phyloP scores from a whole-genome alignment of 1,284 basidiomycete genomes.

The Inonotus hispidus region DNA sequence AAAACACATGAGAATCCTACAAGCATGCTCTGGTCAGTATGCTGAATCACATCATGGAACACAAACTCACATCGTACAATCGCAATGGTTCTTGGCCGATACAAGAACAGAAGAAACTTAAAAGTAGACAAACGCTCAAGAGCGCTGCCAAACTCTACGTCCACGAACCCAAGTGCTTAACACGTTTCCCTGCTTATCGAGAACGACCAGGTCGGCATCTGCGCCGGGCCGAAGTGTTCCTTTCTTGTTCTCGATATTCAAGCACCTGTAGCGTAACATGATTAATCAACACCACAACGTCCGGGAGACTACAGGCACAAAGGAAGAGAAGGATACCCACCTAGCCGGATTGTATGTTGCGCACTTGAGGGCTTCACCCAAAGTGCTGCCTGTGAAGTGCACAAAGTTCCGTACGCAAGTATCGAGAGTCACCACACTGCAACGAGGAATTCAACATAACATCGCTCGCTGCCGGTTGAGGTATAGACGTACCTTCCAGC shows the following conservation, averaged over 20 bases:
- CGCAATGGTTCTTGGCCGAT: not conserved
- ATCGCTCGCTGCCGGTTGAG: not conserved
- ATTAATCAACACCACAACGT: not conserved
- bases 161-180: slow-evolving; percentile 80
- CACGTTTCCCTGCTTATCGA: slow-evolving; percentile 64
- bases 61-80: too few species aligned
- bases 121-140: not conserved
- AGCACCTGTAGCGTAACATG: slow-evolving; percentile 40
- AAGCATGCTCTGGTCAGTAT: not conserved
- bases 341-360: slow-evolving; percentile 80
- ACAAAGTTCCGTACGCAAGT: slow-evolving; percentile 83
- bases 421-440: slow-evolving; percentile 75
- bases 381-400: slow-evolving; percentile 73
- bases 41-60: too few species aligned
- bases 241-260: slow-evolving; percentile 74
- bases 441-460: not conserved
- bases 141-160: slow-evolving; percentile 55
- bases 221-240: slow-evolving; percentile 75
- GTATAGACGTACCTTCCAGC: slow-evolving; percentile 61
- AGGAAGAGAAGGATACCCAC: slow-evolving; percentile 33
- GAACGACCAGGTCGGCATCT: slow-evolving; percentile 79
- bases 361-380: slow-evolving; percentile 80
- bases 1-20: not conserved
- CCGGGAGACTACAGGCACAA: too few species aligned
- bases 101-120: not conserved